Evolutionary conservation across 73 alveolate species (phyloP).

Genomic region (Urostyla sp.): DNA sequence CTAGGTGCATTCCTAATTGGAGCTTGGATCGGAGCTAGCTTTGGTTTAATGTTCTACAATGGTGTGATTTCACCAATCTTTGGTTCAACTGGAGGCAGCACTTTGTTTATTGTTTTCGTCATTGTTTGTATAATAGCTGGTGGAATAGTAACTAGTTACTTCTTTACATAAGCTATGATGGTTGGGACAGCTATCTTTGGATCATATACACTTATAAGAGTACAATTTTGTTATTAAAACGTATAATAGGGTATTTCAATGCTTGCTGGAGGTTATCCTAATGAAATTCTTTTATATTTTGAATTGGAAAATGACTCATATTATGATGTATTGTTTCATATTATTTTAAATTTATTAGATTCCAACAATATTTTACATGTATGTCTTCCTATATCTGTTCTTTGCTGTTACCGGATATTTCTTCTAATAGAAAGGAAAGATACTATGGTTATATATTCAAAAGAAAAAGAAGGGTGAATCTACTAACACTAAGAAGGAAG

Average conservation of each 20-base stretch:
- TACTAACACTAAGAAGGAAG: too few species aligned
- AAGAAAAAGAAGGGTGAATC: slow-evolving; percentile 10
- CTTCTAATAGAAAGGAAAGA: too few species aligned
- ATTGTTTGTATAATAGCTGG: neutral
- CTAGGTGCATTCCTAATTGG: slow-evolving; percentile 7
- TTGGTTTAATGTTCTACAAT: slow-evolving; percentile 21
- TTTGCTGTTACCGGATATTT: too few species aligned
- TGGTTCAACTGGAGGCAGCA: too few species aligned
- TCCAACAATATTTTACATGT: too few species aligned
- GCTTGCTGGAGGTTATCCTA: slow-evolving; percentile 36
- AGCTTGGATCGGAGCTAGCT: slow-evolving; percentile 30
- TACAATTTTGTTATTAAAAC: neutral
- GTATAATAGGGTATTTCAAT: slow-evolving; percentile 18
- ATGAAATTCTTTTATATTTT: slow-evolving; percentile 19
- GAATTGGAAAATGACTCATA: slow-evolving; percentile 23
- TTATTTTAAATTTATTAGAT: too few species aligned
- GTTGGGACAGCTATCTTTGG: slow-evolving; percentile 6
- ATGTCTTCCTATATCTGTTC: too few species aligned
- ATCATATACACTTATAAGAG: slow-evolving; percentile 27
- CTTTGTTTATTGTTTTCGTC: too few species aligned
- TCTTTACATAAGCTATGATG: slow-evolving; percentile 13
- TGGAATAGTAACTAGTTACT: neutral
- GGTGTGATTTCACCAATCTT: neutral
- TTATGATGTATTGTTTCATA: too few species aligned
- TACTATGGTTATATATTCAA: too few species aligned